Conservation (phyloP, 495 filamentous ascomycete genomes). For the Lophium mytilinum region DNA sequence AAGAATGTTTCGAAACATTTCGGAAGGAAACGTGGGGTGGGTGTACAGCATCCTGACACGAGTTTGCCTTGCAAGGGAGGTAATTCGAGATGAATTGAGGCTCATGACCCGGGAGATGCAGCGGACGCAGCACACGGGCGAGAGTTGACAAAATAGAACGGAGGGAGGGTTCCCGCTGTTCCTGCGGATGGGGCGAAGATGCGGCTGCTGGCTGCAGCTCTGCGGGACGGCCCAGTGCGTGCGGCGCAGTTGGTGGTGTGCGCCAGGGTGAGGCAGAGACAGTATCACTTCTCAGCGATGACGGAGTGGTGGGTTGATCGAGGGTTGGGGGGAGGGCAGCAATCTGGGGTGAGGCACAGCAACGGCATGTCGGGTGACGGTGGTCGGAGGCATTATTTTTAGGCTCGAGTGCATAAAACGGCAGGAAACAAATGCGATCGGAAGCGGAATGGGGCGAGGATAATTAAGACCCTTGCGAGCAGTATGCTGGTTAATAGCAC, state of each 20-base stretch:
- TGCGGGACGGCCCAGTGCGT: background rate
- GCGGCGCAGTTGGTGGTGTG: background rate
- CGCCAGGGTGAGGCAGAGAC: no score
- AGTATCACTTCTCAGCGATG: no score
- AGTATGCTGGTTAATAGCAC: no score
- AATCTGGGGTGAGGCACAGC: no score
- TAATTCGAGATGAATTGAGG: no score
- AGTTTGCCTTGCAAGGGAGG: no score
- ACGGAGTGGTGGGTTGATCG: no score
- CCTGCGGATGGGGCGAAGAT: background rate
- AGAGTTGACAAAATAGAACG: background rate
- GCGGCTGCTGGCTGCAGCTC: background rate
- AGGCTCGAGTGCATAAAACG: background rate
- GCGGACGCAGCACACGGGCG: background rate
- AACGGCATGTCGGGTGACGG: background rate
- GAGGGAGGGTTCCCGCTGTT: background rate
- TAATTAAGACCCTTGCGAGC: no score
- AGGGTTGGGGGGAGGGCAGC: no score
- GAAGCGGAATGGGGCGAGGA: background rate
- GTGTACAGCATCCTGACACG: no score
- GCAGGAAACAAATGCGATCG: background rate
- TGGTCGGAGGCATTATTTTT: background rate
- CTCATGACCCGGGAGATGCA: background rate
- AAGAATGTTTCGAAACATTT: conserved; percentile 21
- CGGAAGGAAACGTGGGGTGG: background rate